phyloP scores from a whole-genome alignment of 1,139 yeast genomes.

The Lodderomyces orthopsilosis region DNA sequence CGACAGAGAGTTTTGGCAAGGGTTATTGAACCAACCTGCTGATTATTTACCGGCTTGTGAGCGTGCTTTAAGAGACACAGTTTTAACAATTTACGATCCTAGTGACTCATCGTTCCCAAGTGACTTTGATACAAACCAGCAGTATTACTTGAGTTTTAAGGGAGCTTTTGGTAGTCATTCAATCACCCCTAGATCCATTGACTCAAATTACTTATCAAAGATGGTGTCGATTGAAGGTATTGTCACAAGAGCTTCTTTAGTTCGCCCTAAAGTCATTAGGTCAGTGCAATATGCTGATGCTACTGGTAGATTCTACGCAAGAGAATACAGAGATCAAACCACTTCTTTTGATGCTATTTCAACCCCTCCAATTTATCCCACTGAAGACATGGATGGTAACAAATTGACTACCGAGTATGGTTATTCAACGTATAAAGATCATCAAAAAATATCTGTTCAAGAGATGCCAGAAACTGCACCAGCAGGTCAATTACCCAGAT shows the following conservation, averaged over 20 bases:
- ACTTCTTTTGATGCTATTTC: slow-evolving; percentile 84
- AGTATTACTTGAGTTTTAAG: slow-evolving; percentile 74
- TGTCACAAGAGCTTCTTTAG: slow-evolving; percentile 89
- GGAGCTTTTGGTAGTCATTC: slow-evolving; percentile 92
- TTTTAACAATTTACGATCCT: slow-evolving; percentile 63
- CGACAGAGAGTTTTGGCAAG: slow-evolving; percentile 76
- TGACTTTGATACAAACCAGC: slow-evolving; percentile 58
- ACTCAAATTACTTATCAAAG: slow-evolving; percentile 72
- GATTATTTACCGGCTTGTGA: slow-evolving; percentile 90
- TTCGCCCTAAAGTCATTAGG: slow-evolving; percentile 86
- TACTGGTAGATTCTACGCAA: slow-evolving; percentile 79
- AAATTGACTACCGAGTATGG: slow-evolving; percentile 90
- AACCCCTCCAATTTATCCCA: slow-evolving; percentile 87
- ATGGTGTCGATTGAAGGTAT: slow-evolving; percentile 92
- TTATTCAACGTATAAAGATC: slow-evolving; percentile 87
- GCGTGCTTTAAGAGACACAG: slow-evolving; percentile 80
- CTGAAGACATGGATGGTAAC: slow-evolving; percentile 89
- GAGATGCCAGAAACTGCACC: slow-evolving; percentile 99
- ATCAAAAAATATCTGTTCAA: slow-evolving; percentile 89
- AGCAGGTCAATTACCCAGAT: slow-evolving; percentile 94
- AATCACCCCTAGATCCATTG: slow-evolving; percentile 84
- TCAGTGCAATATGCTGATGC: slow-evolving; percentile 93
- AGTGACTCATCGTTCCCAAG: slow-evolving; percentile 44
- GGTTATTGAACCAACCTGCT: slow-evolving; percentile 73
- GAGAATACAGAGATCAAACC: slow-evolving; percentile 92